Base-by-base conservation (phyloP, 495 filamentous ascomycete genomes). In the Xylaria flabelliformis region DNA sequence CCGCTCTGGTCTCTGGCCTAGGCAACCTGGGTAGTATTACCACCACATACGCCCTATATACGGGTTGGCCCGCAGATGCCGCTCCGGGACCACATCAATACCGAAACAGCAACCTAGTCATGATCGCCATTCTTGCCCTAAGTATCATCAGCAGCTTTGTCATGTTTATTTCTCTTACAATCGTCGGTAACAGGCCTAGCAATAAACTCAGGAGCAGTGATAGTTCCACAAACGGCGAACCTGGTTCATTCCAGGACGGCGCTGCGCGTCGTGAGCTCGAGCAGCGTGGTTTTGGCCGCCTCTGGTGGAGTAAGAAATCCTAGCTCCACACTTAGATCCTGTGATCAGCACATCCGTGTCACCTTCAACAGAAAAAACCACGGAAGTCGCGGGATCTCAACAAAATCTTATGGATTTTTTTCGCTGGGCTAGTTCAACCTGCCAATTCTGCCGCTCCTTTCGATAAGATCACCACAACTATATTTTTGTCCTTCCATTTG, bases 11-110 rank as follows among this genome's bases (percentile, higher is more conserved):
- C 15, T 95, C 92, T 0, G 94, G 94, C 0, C 86, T 94, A 58
- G 94, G 94, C 0, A 97, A 97, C 74, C 82, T 95, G 36, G 94
- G 94, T 53, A 92, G 89, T 73, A 93, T 97, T 64, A 84, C 93
- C 74, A 97, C 93, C 17, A 97, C 94, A 0, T 97, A 97, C 80
- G 94, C 94, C 6, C 82, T 97, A 53, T 97, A 96, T 75, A 90
- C 91, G 0, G 94, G 94, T 17, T 97, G 94, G 94, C 86, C 88
- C 32, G 89, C 84, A 41, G 94, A 97, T 82, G 88, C 87, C 21
- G 83, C 84, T 46, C 82, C 82, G 0, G 93, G 93, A 0, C 87
- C 87, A 24, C 84, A 89, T 72, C 91, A 92, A 80, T 97, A 92
- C 78, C 87, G 93, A 29, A 91, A 91, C 79, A 96, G 93, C 80